Conservation (phyloP, 2,329 filamentous ascomycete genomes). For the Pseudogymnoascus sp. region DNA sequence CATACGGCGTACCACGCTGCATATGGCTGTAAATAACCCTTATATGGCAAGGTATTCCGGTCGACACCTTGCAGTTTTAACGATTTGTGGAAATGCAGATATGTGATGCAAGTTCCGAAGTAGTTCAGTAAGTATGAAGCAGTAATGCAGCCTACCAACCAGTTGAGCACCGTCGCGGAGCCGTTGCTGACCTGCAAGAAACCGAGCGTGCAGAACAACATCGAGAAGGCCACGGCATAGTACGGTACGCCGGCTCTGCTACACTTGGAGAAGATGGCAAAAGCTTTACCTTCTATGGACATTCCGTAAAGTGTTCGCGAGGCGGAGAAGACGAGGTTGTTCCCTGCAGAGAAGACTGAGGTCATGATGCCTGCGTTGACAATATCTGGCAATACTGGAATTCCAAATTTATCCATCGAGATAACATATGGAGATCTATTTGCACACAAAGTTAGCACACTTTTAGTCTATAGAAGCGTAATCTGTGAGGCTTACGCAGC, state of each 20-base stretch:
- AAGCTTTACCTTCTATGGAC: slow-evolving; percentile 57
- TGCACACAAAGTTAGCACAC: slow-evolving; percentile 26
- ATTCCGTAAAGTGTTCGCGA: slow-evolving; percentile 63
- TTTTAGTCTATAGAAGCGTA: neutral
- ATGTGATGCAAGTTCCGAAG: slow-evolving; percentile 59
- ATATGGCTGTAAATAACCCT: slow-evolving; percentile 60
- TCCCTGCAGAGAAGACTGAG: slow-evolving; percentile 54
- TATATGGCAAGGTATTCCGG: slow-evolving; percentile 61
- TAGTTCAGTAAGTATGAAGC: slow-evolving; percentile 70
- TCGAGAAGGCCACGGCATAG: slow-evolving; percentile 61
- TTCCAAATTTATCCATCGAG: slow-evolving; percentile 58
- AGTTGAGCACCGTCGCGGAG: slow-evolving; percentile 30
- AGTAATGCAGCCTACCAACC: slow-evolving; percentile 50
- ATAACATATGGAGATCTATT: slow-evolving; percentile 33
- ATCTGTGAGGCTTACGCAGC: neutral
- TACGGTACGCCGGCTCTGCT: slow-evolving; percentile 46
- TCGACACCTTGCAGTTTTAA: slow-evolving; percentile 60
- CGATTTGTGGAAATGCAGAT: slow-evolving; percentile 63
- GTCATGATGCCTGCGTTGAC: slow-evolving; percentile 62
- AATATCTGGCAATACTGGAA: slow-evolving; percentile 55
- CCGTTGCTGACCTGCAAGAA: slow-evolving; percentile 59
- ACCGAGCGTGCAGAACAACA: slow-evolving; percentile 58
- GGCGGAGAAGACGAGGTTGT: slow-evolving; percentile 55
- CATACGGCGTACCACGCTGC: slow-evolving; percentile 55
- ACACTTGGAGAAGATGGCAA: slow-evolving; percentile 50